phyloP scores from a whole-genome alignment of 495 filamentous ascomycete genomes.

The Trichoderma reesei region DNA sequence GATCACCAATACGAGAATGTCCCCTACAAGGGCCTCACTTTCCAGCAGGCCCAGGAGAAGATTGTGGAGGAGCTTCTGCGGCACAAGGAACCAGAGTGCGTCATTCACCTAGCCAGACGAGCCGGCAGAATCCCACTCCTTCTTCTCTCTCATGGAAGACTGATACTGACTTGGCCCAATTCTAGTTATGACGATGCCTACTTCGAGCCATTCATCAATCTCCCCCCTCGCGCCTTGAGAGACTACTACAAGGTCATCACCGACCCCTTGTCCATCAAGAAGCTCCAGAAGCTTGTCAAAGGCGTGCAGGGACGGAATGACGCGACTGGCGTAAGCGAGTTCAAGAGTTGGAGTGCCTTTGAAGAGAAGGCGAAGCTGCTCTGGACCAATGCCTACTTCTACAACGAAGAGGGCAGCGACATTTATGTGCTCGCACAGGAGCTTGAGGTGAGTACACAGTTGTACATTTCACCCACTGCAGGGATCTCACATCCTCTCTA shows the following conservation, averaged over 20 bases:
- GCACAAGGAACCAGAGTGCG: constrained; percentile 51
- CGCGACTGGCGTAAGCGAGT: constrained; percentile 55
- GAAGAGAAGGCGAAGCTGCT: constrained; percentile 68
- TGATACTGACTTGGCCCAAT: constrained; percentile 8
- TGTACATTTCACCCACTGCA: neutral
- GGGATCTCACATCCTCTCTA: constrained; percentile 28
- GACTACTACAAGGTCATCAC: constrained; percentile 74
- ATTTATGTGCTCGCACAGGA: constrained; percentile 62
- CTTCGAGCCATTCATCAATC: constrained; percentile 54
- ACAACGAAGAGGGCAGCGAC: constrained; percentile 81
- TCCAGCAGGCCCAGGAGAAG: constrained; percentile 76
- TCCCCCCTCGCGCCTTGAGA: constrained; percentile 49
- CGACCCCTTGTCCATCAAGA: constrained; percentile 61
- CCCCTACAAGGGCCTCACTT: constrained; percentile 52
- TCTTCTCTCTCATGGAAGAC: constrained; percentile 15
- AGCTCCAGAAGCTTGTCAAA: constrained; percentile 58
- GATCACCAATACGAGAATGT: constrained; percentile 44
- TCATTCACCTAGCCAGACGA: constrained; percentile 15
- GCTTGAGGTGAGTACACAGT: constrained; percentile 52
- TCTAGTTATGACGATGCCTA: constrained; percentile 41
- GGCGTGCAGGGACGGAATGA: constrained; percentile 56
- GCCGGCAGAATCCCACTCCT: neutral
- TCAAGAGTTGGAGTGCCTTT: constrained; percentile 70
- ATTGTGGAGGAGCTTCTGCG: constrained; percentile 59
- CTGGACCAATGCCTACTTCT: constrained; percentile 77